These are phyloP conservation scores for Ophiostoma novo-ulmi DNA, from an alignment of 2,329 filamentous ascomycete species.

Conservation along the genomic window DNA sequence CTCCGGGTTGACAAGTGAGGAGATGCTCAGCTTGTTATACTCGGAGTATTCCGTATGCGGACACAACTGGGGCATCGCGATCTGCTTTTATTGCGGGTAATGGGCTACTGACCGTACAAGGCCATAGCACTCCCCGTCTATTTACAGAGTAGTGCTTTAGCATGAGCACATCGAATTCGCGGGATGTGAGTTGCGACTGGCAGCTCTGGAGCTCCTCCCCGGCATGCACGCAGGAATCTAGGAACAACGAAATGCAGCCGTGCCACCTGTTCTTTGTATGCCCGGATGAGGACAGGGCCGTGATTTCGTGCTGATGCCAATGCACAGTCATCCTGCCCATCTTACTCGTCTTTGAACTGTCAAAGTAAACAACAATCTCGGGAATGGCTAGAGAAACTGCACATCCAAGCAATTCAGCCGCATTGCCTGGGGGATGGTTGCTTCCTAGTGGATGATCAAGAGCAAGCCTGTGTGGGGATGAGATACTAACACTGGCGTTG, in stretches of 20 bases:
- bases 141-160: not conserved
- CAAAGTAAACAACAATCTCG: not conserved
- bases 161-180: not conserved
- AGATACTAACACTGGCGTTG: not conserved
- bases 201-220: not conserved
- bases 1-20: not conserved
- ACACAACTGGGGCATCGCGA: not conserved
- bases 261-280: not conserved
- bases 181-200: not conserved
- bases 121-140: not conserved
- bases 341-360: not conserved
- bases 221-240: not conserved
- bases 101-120: not conserved
- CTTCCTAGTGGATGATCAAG: conserved; percentile 10
- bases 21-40: not conserved
- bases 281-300: not conserved
- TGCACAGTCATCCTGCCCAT: not conserved
- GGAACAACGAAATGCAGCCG: not conserved
- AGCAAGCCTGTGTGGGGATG: not conserved
- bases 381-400: not conserved
- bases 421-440: conserved; percentile 1
- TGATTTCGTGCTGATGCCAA: not conserved
- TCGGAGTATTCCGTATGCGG: not conserved
- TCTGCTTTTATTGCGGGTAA: conserved; percentile 2
- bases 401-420: not conserved